A percentile compares a stretch with the other conserved stretches of the same genome.
Conservation (phyloP, 116 monocot species). For the Dioscorea cayenensis region DNA sequence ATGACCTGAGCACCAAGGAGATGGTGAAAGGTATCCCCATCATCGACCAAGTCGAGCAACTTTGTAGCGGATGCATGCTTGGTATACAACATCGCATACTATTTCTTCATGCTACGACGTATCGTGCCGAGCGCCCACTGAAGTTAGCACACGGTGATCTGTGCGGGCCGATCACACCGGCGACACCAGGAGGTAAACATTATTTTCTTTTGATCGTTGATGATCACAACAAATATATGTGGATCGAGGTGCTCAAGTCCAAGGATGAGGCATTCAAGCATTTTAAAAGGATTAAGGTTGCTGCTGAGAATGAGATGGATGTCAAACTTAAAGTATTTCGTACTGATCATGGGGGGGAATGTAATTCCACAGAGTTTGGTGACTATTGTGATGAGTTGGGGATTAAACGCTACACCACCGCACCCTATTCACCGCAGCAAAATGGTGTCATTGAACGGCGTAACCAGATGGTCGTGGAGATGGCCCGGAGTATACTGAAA, state of each 20-base stretch:
- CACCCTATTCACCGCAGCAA: slow-evolving; percentile 7
- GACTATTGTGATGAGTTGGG: neutral
- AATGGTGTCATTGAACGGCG: slow-evolving; percentile 1
- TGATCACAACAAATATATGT: slow-evolving; percentile 1
- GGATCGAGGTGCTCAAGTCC: neutral
- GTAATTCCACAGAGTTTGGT: neutral
- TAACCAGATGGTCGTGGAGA: slow-evolving; percentile 2
- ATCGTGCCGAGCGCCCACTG: too few relatives aligned
- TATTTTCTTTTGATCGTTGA: slow-evolving; percentile 8
- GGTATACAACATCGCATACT: too few relatives aligned
- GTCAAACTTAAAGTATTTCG: neutral
- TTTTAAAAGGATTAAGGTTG: slow-evolving; percentile 4
- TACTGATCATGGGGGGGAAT: neutral
- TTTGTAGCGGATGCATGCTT: too few relatives aligned
- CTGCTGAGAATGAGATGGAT: neutral
- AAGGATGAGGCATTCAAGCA: neutral
- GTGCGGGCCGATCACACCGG: slow-evolving; percentile 1
- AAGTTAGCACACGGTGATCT: neutral
- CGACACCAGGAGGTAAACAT: neutral
- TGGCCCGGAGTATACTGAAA: too few relatives aligned
- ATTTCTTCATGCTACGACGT: too few relatives aligned
- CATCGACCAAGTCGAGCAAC: too few relatives aligned
- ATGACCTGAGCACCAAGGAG: too few relatives aligned
- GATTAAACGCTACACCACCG: neutral
- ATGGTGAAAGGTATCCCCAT: too few relatives aligned